These are phyloP conservation scores for Stereocaulon alpinum DNA, from an alignment of 495 filamentous ascomycete genomes.

Conservation along the genomic window DNA sequence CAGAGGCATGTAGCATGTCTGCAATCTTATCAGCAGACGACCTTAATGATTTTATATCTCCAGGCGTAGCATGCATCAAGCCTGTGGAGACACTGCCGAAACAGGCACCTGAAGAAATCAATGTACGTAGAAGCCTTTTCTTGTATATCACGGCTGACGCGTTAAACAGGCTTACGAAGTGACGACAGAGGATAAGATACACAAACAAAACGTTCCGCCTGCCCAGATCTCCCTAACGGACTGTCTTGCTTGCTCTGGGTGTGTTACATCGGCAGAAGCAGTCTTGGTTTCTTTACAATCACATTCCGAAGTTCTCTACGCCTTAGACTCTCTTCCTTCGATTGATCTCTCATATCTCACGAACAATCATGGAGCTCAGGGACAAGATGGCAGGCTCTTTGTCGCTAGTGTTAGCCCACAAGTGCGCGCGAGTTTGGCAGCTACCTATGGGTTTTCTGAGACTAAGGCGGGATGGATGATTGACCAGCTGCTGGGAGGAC, in stretches of 20 bases:
- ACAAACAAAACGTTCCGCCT: constrained; percentile 43
- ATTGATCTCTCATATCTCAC: constrained; percentile 22
- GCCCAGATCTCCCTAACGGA: constrained; percentile 95
- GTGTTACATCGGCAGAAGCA: constrained; percentile 93
- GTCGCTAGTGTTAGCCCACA: constrained; percentile 90
- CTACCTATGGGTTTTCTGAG: constrained; percentile 63
- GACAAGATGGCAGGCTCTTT: constrained; percentile 56
- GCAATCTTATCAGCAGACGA: constrained; percentile 94
- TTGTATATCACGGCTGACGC: constrained; percentile 7
- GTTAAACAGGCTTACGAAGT: constrained; percentile 64
- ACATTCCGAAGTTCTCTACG: constrained; percentile 77
- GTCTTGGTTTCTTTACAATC: constrained; percentile 88
- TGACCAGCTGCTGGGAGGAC: constrained; percentile 63
- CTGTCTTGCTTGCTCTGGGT: constrained; percentile 94
- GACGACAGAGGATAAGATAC: constrained; percentile 73
- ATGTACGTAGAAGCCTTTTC: constrained; percentile 7
- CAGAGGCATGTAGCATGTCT: constrained; percentile 17
- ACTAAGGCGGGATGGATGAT: constrained; percentile 71
- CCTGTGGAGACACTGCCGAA: constrained; percentile 80
- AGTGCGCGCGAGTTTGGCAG: constrained; percentile 74
- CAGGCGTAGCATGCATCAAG: constrained; percentile 96
- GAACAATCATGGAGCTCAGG: constrained; percentile 23
- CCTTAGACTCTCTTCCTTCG: constrained; percentile 59
- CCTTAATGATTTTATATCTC: constrained; percentile 97
- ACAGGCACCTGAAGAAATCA: constrained; percentile 30